Evolutionary conservation across 768 basidiomycete species (phyloP), one percentile per base, ranked within the genome.

Genomic region (Ramaria rubella): DNA sequence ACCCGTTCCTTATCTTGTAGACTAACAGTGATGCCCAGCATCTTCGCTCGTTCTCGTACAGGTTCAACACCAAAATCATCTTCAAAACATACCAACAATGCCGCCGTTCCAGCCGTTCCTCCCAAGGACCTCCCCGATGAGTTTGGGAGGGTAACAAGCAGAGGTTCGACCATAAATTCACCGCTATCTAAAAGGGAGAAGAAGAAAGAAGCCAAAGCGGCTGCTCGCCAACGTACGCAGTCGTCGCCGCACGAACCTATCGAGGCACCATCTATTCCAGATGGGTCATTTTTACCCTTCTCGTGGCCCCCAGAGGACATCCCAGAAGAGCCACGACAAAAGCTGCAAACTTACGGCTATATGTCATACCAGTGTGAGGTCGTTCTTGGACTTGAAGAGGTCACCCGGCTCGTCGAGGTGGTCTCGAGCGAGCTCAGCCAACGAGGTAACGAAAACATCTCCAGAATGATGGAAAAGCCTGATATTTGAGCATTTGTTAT

Each of bases 341-440:
- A 72, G 44, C 70, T 54, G 15, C 49, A 74, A 58, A 78, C 77
- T 58, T 91, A 90, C 64, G 87, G 88, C 49, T 89, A 89, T 63
- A 77, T 91, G 40, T 83, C 82, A 4, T 83, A 82, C 68, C 78
- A 83, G 55, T 76, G 83, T 30, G 83, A 90, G 65, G 83, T 90
- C 59, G 76, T 89, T 15, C 78, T 92, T 0, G 85, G 86, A n/a
- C 77, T 89, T 15, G 81, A 86, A 52, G 80, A 90, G 64, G 80
- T 87, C 38, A 78, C 80, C 5, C 77, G 81, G 42, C 81, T 93
- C 46, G 85, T 90, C n/a, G 77, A 80, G 42, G 81, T 82, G 58
- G 72, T 90, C 55, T 78, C 81, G 46, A 76, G 81, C 52, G 87
- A 90, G 70, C 81, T 93, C 55, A 78, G 77, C 60, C 76, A 80